Base-by-base conservation (phyloP, 257 asterid species). In the Ilex aquifolium region DNA sequence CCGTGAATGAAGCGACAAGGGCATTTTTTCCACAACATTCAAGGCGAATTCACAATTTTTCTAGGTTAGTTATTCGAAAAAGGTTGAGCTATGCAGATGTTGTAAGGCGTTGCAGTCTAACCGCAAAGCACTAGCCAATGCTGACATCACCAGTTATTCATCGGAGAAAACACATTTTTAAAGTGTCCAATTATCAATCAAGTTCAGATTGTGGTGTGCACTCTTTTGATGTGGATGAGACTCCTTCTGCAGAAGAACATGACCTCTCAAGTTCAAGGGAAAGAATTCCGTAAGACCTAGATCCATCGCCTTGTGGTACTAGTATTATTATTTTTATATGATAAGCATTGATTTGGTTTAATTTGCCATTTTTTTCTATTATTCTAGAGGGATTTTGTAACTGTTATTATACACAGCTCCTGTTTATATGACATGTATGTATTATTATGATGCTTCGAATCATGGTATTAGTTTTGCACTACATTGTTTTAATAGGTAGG, bases 161-260 rank as follows among this genome's bases (percentile, higher is more conserved):
- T 59, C 79, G 40, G 42, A 77, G 79, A 75, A 79, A 31, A 72
- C 68, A 44, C 30, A 17, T 51, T 14, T 69, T 65, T 61, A 74
- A 75, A 46, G 72, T 67, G 67, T 40, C 77, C 13, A 65, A 60
- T 52, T 46, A 67, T 27, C 75, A 27, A 56, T 63, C 74, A 29
- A 79, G 66, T 65, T 74, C 87, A 36, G 86, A 74, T 52, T 62
- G 69, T 50, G 69, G 64, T 32, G 54, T 66, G 62, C 77, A 73
- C 67, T 65, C 84, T 60, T 59, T 31, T 69, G 71, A 75, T 65
- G 69, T 51, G 55, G 79, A 50, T 66, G 79, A 64, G 62, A 57
- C 62, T 40, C 42, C 69, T 73, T 66, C 50, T 55, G 32, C 59
- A 32, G 54, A 40, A 59, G 73, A 79, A 30, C 59, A 57, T 67